Percentiles rank a stretch among this genome's conserved stretches.
Conservation (phyloP, 2,329 filamentous ascomycete genomes). For the Colletotrichum lupini region DNA sequence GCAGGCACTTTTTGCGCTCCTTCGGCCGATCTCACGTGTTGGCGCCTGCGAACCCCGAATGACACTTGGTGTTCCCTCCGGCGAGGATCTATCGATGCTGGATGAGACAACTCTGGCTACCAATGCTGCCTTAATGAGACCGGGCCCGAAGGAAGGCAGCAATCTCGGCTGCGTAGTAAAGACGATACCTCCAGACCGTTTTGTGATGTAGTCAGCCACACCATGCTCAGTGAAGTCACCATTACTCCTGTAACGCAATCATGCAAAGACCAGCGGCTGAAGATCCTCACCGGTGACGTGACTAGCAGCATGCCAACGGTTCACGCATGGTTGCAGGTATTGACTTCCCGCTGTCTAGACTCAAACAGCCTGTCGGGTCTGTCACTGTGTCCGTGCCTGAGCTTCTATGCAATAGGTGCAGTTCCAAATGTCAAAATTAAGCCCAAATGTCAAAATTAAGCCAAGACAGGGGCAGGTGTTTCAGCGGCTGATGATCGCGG, state of each 20-base stretch:
- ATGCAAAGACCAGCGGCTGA: neutral
- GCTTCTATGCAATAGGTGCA: neutral
- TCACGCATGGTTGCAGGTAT: neutral
- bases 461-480: no score
- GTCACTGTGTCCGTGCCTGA: neutral
- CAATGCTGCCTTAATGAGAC: no score
- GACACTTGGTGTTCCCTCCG: neutral
- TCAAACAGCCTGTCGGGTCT: neutral
- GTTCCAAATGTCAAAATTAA: neutral
- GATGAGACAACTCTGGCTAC: neutral
- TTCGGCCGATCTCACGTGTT: neutral
- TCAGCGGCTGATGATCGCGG: no score
- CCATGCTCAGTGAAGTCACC: neutral
- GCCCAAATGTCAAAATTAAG: neutral
- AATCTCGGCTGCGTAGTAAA: no score
- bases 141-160: no score
- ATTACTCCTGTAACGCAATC: neutral
- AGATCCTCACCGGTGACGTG: neutral
- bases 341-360: neutral
- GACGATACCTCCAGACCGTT: neutral
- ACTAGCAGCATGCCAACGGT: neutral
- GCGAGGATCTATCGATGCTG: neutral
- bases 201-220: neutral
- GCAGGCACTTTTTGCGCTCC: neutral
- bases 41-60: neutral